Conservation (phyloP, 2,329 filamentous ascomycete species). For the Escovopsis sp. region DNA sequence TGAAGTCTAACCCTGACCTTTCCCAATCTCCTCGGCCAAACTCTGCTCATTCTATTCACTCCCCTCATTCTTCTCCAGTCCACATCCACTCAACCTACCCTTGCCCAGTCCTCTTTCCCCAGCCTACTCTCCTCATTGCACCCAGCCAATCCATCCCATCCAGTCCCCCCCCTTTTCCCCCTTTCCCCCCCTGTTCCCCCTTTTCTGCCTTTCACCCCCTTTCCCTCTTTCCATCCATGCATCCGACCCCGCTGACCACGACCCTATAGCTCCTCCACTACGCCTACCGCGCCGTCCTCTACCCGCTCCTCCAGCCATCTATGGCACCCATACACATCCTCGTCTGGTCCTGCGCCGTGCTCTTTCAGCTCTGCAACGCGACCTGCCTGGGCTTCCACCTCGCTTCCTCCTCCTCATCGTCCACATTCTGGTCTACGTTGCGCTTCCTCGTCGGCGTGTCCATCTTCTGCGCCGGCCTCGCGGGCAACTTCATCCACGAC, state of each 20-base stretch:
- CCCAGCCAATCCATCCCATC: not conserved
- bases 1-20: too few species aligned
- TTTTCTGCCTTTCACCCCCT: not conserved
- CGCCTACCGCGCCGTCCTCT: conserved; percentile 71
- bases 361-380: conserved; percentile 72
- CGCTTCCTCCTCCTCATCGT: conserved; percentile 38
- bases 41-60: too few species aligned
- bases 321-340: conserved; percentile 77
- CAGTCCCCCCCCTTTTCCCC: not conserved
- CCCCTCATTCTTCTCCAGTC: too few species aligned
- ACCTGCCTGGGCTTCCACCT: conserved; percentile 67
- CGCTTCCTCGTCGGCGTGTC: conserved; percentile 50
- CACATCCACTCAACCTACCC: too few species aligned
- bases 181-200: not conserved
- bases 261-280: conserved; percentile 59
- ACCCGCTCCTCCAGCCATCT: conserved; percentile 70
- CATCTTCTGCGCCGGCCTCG: conserved; percentile 62
- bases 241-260: conserved; percentile 3
- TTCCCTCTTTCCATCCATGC: not conserved
- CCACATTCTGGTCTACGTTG: conserved; percentile 13
- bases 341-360: conserved; percentile 47
- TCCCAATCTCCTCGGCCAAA: too few species aligned
- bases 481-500: conserved; percentile 77
- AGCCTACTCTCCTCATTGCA: too few species aligned
- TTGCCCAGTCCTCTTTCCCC: too few species aligned